Base-by-base conservation (phyloP, 768 basidiomycete species). In the Candolleomyces aberdarensis region DNA sequence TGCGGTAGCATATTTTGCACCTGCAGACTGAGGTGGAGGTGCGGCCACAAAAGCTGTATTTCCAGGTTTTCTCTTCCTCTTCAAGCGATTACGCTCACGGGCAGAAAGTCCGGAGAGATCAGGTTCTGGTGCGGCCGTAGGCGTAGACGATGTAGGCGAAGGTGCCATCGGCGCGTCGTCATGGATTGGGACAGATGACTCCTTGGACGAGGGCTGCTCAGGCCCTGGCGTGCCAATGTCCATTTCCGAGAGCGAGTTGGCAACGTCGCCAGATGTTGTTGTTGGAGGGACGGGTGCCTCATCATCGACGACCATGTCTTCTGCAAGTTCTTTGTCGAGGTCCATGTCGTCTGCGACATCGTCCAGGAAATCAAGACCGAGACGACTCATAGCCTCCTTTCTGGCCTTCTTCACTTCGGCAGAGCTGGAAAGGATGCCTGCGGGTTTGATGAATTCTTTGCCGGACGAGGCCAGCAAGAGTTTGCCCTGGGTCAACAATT, bases 391-490 rank as follows among this genome's bases (percentile, higher is more conserved):
- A 10, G 93, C 92, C 68, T 94, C 94, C 68, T 89, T 91, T 26
- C 93, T 86, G 2, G 93, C 92, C 59, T 88, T 89, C 70, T 89
- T 91, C 5, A 96, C 90, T 70, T 96, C 94, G 39, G 85, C 82
- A 2, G 90, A 76, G 58, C 83, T 91, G 5, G 88, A 82, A 39
- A 90, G 79, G 54, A 92, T 89, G 13, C 86, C 87, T 3, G 84
- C 71, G 2, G 89, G 89, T 67, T 87, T 92, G 20, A 76, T 71
- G 63, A 94, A 98, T 73, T 99, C 96, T 67, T 94, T 94, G 6
- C 96, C 96, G 0, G 96, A 95, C 2, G 94, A 96, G 1, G 93
- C 91, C 2, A 99, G 81, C 3, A 99, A 83, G 3, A 93, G 83
- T 26, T 84, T 85, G 6, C 88, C 87, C 60, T 87, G 87, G n/a